Conservation (phyloP, 2,329 filamentous ascomycete genomes). For the Epichloe glyceriae region DNA sequence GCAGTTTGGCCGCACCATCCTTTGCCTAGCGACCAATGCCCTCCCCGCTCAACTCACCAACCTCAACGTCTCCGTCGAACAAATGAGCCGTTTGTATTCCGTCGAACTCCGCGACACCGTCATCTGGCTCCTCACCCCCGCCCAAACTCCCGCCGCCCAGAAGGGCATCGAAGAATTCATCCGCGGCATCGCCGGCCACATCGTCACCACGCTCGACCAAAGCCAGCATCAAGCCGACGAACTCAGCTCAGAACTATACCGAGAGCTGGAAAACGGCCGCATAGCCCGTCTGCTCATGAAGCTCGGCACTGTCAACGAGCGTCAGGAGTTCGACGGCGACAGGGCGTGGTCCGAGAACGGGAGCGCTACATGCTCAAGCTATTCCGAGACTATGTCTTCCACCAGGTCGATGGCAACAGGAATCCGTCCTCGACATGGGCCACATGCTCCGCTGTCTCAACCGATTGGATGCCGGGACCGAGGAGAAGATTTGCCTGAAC, state of each 20-base stretch:
- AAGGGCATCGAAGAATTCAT: constrained; percentile 75
- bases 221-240: constrained; percentile 70
- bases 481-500: constrained; percentile 74
- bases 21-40: constrained; percentile 68
- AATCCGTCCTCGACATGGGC: constrained; percentile 70
- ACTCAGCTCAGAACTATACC: constrained; percentile 55
- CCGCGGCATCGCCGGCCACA: constrained; percentile 62
- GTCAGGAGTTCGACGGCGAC: constrained; percentile 71
- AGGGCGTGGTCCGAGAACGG: constrained; percentile 81
- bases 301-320: constrained; percentile 77
- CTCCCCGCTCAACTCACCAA: constrained; percentile 42
- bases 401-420: constrained; percentile 78
- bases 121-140: constrained; percentile 64
- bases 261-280: constrained; percentile 83
- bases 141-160: constrained; percentile 34
- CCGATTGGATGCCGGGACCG: constrained; percentile 80
- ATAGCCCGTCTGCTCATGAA: constrained; percentile 70
- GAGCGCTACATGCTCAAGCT: constrained; percentile 88
- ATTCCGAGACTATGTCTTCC: constrained; percentile 94
- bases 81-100: constrained; percentile 65
- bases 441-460: constrained; percentile 81
- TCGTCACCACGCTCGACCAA: constrained; percentile 63
- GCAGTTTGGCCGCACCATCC: constrained; percentile 70
- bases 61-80: constrained; percentile 58
- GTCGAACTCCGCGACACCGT: constrained; percentile 67